These are phyloP conservation scores for Bretschneidera sinensis DNA, from an alignment of 345 rosid genomes.

Conservation along the genomic window DNA sequence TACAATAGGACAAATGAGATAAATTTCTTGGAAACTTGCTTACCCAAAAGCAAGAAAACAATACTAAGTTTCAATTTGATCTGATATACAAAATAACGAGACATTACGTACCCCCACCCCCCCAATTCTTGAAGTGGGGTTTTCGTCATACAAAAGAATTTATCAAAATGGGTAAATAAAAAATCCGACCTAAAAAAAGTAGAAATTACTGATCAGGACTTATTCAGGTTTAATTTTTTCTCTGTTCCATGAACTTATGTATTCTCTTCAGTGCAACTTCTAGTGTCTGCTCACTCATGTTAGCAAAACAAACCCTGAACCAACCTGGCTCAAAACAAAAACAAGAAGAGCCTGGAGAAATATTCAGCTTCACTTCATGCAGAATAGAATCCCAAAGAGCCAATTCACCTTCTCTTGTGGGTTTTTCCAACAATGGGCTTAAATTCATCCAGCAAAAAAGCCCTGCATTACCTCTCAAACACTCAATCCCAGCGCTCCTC, in stretches of 20 bases:
- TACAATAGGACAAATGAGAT: too few species aligned
- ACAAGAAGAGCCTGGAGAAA: slow-evolving; percentile 92
- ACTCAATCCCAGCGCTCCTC: slow-evolving; percentile 66
- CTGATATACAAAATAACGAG: not conserved
- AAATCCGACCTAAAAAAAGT: not conserved
- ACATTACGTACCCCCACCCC: too few species aligned
- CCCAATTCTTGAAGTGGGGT: too few species aligned
- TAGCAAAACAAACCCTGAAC: slow-evolving; percentile 98
- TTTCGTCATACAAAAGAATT: not conserved
- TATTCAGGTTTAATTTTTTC: slow-evolving; percentile 13
- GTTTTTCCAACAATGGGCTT: slow-evolving; percentile 46
- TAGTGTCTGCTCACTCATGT: slow-evolving; percentile 79
- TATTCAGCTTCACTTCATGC: slow-evolving; percentile 63
- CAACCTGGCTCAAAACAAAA: slow-evolving; percentile 92
- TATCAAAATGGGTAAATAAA: not conserved
- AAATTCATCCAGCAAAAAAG: slow-evolving; percentile 95
- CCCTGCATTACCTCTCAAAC: slow-evolving; percentile 85
- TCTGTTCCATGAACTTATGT: slow-evolving; percentile 54
- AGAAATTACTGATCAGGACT: too few species aligned
- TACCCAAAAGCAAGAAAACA: slow-evolving; percentile 3
- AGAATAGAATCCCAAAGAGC: slow-evolving; percentile 63
- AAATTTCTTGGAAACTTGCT: slow-evolving; percentile 2
- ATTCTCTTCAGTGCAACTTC: slow-evolving; percentile 69
- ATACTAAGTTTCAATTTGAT: not conserved
- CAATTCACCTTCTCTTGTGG: slow-evolving; percentile 63